phyloP scores from a whole-genome alignment of 1,284 basidiomycete genomes.

The Apiotrichum laibachii region DNA sequence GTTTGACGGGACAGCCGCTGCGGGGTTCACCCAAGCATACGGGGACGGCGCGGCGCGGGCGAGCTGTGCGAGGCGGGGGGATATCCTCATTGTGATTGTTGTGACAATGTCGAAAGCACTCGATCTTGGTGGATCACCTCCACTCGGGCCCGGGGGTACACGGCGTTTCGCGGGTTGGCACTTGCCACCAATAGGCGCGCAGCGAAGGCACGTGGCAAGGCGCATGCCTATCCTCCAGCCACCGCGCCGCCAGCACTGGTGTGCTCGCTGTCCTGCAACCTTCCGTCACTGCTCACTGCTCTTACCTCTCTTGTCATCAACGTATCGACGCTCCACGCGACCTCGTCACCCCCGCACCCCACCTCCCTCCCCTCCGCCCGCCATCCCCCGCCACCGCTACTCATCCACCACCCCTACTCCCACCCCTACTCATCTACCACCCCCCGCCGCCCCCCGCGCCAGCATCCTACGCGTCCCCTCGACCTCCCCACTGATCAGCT shows the following conservation, averaged over 20 bases:
- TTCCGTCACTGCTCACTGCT: constrained; percentile 2
- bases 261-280: background rate
- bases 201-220: background rate
- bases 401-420: background rate
- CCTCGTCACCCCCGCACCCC: background rate
- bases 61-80: constrained; percentile 2
- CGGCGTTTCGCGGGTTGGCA: background rate
- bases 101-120: background rate
- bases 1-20: constrained; percentile 14
- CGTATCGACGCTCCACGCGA: background rate
- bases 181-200: background rate
- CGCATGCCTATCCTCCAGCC: background rate
- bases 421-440: background rate
- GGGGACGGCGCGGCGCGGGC: constrained; percentile 21
- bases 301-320: background rate
- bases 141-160: background rate
- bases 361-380: background rate
- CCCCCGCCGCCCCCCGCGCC: background rate
- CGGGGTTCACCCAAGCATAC: constrained; percentile 36
- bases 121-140: constrained; percentile 2
- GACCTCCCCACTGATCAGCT: background rate
- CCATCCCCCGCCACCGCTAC: background rate
- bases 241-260: background rate
- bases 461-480: no score
- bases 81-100: background rate